Evolutionary conservation across 2,329 filamentous ascomycete genomes (phyloP).

Genomic region (Colletotrichum sp.): DNA sequence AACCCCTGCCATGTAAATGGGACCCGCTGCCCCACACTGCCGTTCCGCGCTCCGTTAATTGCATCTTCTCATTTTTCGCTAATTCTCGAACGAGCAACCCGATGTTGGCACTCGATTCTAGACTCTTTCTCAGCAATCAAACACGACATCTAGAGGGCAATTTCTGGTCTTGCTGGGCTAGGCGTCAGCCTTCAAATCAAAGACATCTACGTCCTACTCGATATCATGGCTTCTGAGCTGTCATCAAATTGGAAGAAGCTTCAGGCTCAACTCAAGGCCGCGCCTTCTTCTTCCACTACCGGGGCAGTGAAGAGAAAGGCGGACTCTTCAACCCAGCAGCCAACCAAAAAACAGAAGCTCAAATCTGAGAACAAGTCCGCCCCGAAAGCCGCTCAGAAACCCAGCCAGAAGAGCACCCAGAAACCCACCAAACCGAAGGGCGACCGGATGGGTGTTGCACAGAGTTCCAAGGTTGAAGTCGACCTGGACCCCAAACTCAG

Average conservation of each 20-base stretch:
- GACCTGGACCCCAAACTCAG: constrained; percentile 34
- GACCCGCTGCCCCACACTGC: background rate
- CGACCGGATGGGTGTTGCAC: constrained; percentile 59
- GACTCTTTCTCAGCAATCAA: background rate
- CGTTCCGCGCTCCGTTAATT: constrained; percentile 1
- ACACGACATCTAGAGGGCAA: background rate
- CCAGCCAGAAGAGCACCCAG: constrained; percentile 21
- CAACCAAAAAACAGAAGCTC: constrained; percentile 35
- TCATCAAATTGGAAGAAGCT: constrained; percentile 82
- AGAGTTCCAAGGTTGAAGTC: constrained; percentile 51
- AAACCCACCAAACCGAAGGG: constrained; percentile 29
- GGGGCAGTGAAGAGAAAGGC: constrained; percentile 44
- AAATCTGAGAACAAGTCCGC: constrained; percentile 1
- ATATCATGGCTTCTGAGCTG: constrained; percentile 50
- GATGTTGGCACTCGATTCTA: background rate
- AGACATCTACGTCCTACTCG: background rate
- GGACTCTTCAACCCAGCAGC: constrained; percentile 28
- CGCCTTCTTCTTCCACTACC: constrained; percentile 38
- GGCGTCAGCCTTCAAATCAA: background rate
- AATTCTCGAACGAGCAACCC: background rate
- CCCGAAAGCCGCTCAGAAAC: constrained; percentile 13
- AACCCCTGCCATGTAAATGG: background rate
- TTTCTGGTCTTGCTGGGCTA: background rate
- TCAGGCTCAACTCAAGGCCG: constrained; percentile 64
- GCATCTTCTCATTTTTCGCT: constrained; percentile 9